Percentiles rank a stretch among this genome's conserved stretches.
Conservation (phyloP, 2,329 filamentous ascomycete species). For the Nemania sp. region DNA sequence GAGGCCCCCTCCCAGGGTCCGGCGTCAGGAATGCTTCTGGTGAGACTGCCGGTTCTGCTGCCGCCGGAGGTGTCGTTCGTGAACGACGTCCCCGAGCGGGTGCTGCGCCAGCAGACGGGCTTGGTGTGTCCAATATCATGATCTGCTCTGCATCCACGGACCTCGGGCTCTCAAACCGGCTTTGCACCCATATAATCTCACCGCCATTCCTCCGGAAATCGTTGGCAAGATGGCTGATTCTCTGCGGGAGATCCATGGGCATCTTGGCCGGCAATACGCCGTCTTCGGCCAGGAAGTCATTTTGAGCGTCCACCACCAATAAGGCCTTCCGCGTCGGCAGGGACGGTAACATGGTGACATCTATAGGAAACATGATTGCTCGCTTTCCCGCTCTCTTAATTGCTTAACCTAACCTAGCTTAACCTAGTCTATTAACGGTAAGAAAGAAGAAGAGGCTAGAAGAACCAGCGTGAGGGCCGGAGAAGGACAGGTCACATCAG, state of each 20-base stretch:
- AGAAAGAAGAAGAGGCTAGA: constrained; percentile 4
- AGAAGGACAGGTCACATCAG: constrained; percentile 3
- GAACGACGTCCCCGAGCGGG: constrained; percentile 43
- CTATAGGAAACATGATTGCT: constrained; percentile 66
- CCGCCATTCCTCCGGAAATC: constrained; percentile 78
- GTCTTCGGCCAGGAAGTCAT: constrained; percentile 81
- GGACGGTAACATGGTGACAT: constrained; percentile 66
- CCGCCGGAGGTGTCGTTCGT: constrained; percentile 46
- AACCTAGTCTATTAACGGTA: constrained; percentile 5
- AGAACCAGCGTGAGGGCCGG: neutral
- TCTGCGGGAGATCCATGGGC: constrained; percentile 74
- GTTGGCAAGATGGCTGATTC: constrained; percentile 73
- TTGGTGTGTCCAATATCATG: constrained; percentile 55
- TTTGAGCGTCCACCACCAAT: constrained; percentile 87
- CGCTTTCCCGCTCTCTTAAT: neutral
- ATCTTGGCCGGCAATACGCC: constrained; percentile 75
- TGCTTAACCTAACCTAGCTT: constrained; percentile 22
- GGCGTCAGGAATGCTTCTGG: constrained; percentile 58
- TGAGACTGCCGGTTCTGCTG: constrained; percentile 38
- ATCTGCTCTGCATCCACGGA: constrained; percentile 66
- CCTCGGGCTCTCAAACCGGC: constrained; percentile 75
- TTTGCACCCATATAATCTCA: constrained; percentile 86
- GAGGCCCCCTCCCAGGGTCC: constrained; percentile 48
- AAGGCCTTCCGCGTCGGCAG: constrained; percentile 75
- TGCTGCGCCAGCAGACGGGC: constrained; percentile 33